Conservation (phyloP, 2,329 filamentous ascomycete genomes). For the Xylariaceae sp. region DNA sequence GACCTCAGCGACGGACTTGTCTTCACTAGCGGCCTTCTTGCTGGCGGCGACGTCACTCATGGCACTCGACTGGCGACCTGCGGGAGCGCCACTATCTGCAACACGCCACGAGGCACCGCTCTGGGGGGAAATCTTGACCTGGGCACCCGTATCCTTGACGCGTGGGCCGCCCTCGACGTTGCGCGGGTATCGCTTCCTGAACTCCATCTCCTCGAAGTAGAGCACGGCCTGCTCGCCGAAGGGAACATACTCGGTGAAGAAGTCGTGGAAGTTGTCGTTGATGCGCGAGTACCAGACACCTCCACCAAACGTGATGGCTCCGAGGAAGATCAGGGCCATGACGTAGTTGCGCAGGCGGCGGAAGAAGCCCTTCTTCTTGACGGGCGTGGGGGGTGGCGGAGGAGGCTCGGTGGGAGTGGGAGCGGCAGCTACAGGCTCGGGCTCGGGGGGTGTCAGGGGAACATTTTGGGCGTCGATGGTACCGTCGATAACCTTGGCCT, state of each 20-base stretch:
- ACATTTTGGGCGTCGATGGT: conserved; percentile 38
- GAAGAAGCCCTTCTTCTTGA: conserved; percentile 63
- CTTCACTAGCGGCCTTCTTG: conserved; percentile 28
- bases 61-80: conserved; percentile 30
- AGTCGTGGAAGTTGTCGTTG: conserved; percentile 98
- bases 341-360: conserved; percentile 76
- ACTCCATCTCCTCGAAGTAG: conserved; percentile 93
- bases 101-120: conserved; percentile 73
- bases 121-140: conserved; percentile 79
- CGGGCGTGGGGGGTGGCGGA: conserved; percentile 39
- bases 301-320: conserved; percentile 76
- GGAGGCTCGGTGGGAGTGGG: conserved; percentile 32
- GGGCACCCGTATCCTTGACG: conserved; percentile 60
- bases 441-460: conserved; percentile 41
- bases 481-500: conserved; percentile 36
- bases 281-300: conserved; percentile 90
- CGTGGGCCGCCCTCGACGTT: conserved; percentile 46
- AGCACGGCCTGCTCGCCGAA: conserved; percentile 92
- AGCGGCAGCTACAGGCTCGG: conserved; percentile 28
- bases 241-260: conserved; percentile 96
- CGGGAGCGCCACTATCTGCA: conserved; percentile 29
- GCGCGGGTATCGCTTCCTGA: conserved; percentile 75
- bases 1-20: conserved; percentile 16
- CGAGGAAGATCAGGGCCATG: conserved; percentile 72
- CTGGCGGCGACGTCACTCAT: conserved; percentile 21